Evolutionary conservation across 257 asterid genomes (phyloP).

Genomic region (Solanum chiquidenum): DNA sequence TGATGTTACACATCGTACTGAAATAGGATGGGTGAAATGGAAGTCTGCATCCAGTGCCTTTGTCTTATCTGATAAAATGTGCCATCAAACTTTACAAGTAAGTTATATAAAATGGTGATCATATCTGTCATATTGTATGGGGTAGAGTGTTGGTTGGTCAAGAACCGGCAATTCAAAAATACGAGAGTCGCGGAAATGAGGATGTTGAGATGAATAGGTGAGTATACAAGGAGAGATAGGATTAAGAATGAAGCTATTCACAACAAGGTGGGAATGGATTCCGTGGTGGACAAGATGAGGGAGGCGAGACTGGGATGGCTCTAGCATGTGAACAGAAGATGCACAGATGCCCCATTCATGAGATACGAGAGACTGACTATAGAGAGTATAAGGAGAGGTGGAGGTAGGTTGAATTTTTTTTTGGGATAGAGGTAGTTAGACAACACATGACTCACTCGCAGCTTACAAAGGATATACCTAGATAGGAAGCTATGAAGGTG

Average conservation of each 20-base stretch:
- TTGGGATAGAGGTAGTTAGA: too few relatives aligned
- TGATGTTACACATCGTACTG: too few relatives aligned
- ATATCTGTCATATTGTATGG: neutral
- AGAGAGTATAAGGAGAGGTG: neutral
- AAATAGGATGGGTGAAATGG: neutral
- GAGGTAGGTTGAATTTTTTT: neutral
- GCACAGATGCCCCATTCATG: neutral
- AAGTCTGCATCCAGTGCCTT: fast-evolving
- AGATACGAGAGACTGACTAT: neutral
- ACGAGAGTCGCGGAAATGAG: neutral
- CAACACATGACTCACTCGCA: neutral
- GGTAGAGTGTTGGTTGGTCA: neutral
- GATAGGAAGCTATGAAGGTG: neutral
- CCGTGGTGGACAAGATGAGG: neutral
- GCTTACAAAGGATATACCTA: neutral
- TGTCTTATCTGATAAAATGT: neutral
- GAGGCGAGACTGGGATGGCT: neutral
- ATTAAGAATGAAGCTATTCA: neutral
- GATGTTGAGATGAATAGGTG: too few relatives aligned
- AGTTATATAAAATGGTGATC: neutral
- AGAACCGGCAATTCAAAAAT: neutral
- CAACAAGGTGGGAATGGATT: neutral
- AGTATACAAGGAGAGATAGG: neutral
- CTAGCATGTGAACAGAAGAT: neutral
- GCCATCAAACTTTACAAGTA: neutral